A percentile compares a stretch with the other conserved stretches of the same genome.
Evolutionary conservation across 176 grass and related monocot genomes (phyloP).

Genomic region (Aegilops speltoides): DNA sequence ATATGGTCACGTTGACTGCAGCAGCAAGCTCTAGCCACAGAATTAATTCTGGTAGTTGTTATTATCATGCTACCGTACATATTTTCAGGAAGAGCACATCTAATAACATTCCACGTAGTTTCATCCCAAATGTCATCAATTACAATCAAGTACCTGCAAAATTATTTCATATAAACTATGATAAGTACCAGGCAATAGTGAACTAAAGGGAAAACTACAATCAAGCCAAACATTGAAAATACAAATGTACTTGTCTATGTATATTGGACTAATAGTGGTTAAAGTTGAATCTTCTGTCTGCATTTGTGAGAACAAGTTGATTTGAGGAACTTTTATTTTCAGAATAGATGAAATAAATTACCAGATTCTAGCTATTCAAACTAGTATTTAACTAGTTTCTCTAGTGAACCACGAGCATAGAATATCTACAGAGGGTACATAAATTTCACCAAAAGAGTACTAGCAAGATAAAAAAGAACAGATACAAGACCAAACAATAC

Average conservation of each 20-base stretch:
- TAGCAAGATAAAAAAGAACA: background rate
- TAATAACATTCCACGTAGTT: background rate
- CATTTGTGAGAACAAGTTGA: background rate
- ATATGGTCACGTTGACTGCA: background rate
- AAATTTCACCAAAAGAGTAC: background rate
- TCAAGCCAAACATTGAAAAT: too few species aligned
- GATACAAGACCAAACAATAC: background rate
- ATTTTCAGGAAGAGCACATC: background rate
- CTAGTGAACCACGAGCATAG: background rate
- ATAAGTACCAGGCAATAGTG: background rate
- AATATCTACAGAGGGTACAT: background rate
- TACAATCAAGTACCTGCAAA: constrained; percentile 10
- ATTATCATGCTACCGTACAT: background rate
- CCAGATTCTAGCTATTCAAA: background rate
- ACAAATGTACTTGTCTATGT: background rate
- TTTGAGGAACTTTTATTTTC: background rate
- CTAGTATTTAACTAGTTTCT: background rate
- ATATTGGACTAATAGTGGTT: background rate
- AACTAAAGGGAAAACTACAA: too few species aligned
- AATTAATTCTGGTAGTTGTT: background rate
- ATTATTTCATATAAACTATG: background rate
- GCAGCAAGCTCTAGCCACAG: constrained; percentile 15
- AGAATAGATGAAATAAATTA: background rate
- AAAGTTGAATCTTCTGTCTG: background rate
- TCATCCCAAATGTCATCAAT: constrained; percentile 20